Evolutionary conservation across 352 stramenopile genomes (phyloP), one percentile per base, ranked within the genome.

Genomic region (Globisporangium abappressorium): DNA sequence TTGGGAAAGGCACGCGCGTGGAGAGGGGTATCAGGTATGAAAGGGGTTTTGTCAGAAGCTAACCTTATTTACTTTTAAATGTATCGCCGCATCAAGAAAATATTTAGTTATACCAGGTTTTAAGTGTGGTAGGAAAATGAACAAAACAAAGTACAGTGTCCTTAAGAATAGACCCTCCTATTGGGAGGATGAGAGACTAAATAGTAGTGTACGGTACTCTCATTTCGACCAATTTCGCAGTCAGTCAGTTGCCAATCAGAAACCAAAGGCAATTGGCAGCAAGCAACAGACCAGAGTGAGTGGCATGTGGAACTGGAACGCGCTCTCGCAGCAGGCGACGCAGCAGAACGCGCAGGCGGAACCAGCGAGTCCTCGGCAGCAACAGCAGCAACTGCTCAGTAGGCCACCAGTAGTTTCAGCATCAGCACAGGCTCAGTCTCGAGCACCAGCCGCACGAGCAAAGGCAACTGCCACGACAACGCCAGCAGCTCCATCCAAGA

Each of bases 221-320:
- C 41, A 22, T 49, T 49, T 14, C 11, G 41, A 20, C 41, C 41
- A 49, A n/a, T 49, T n/a, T 57, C 22, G n/a, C 51, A 34, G 15
- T 30, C 15, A 57, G 41, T 8, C 51, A 56, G 12, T 55, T 57
- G 26, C 22, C 51, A 56, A 30, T 30, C 51, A 57, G 24, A 28
- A 34, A 28, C 24, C 22, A 34, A 26, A 41, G 15, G 26, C 51
- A 33, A 58, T 15, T 41, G 53, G 26, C 18, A 58, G 12, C 15
- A 46, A 46, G 11, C 14, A 15, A 46, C 12, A 18, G 38, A 46
- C 1, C 33, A 34, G 5, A 2, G 18, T 9, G 41, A 49, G 41
- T 9, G 41, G 41, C 12, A 71, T 71, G 66, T 73, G 68, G 68
- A 70, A 73, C 54, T 73, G 68, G 68, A 66, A 58, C 47, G 68